phyloP scores from a whole-genome alignment of 2,329 filamentous ascomycete species.

The Colletotrichum tanaceti region DNA sequence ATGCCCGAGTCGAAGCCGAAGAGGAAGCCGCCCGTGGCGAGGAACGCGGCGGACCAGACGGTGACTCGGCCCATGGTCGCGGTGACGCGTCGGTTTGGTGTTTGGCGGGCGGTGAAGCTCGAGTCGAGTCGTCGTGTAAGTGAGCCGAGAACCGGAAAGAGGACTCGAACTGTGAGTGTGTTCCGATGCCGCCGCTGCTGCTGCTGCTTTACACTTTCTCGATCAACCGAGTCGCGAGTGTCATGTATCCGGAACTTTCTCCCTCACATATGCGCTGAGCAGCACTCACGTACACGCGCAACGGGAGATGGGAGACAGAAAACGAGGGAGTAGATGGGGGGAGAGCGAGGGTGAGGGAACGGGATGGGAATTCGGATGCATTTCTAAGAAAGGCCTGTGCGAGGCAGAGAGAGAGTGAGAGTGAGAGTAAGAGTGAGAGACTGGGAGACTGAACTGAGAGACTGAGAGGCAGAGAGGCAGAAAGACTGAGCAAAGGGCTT shows the following conservation, averaged over 20 bases:
- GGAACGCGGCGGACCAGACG: conserved; percentile 44
- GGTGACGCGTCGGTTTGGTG: too few species aligned
- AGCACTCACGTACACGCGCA: neutral
- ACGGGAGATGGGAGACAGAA: neutral
- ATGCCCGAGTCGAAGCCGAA: conserved; percentile 63
- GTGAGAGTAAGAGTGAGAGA: too few species aligned
- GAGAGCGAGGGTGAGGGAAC: too few species aligned
- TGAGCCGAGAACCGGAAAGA: neutral
- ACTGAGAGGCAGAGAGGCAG: too few species aligned
- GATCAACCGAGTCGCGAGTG: neutral
- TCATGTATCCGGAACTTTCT: neutral
- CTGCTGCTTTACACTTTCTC: neutral
- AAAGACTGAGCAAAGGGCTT: too few species aligned
- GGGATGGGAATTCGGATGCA: conserved; percentile 13
- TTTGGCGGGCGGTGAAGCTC: neutral
- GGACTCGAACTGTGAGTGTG: neutral
- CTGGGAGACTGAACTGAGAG: too few species aligned
- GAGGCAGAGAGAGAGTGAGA: neutral
- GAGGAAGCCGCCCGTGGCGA: conserved; percentile 46
- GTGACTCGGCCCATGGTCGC: conserved; percentile 33
- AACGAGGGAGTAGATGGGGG: neutral
- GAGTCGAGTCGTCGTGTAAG: neutral
- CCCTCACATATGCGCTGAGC: neutral
- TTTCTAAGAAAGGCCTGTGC: conserved; percentile 22
- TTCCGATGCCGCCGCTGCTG: neutral